Conservation (phyloP, 495 filamentous ascomycete species). For the Aspergillus sclerotiicarbonarius region DNA sequence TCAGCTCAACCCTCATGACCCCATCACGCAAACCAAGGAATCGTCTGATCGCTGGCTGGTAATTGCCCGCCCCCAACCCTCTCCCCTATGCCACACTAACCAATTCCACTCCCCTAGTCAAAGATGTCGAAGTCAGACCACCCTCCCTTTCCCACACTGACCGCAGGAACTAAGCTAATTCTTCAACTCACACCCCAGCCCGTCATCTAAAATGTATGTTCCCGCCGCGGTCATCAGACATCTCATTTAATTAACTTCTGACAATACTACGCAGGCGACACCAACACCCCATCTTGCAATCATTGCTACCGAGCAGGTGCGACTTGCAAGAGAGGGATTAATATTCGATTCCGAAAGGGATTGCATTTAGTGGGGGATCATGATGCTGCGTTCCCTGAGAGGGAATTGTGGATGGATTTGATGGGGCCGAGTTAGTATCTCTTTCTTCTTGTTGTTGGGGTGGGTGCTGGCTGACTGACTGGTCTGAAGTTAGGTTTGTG, state of each 20-base stretch:
- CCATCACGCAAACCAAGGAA: conserved; percentile 3
- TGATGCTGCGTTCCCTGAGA: conserved; percentile 19
- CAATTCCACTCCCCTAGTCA: neutral
- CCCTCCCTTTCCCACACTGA: too few relatives aligned
- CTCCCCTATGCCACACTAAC: neutral
- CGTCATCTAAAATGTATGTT: conserved; percentile 32
- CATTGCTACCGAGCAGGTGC: conserved; percentile 21
- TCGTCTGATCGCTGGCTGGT: conserved; percentile 15
- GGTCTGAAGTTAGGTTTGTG: neutral
- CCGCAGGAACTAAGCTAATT: too few relatives aligned
- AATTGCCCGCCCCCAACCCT: neutral
- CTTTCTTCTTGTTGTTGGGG: neutral
- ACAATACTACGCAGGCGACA: conserved; percentile 17
- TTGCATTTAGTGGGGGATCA: conserved; percentile 14
- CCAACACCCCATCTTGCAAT: conserved; percentile 14
- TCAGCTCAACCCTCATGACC: conserved; percentile 2
- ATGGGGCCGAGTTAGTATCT: conserved; percentile 18
- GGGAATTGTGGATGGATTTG: conserved; percentile 18
- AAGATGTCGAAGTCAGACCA: too few relatives aligned
- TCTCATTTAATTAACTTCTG: neutral
- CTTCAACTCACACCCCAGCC: too few relatives aligned
- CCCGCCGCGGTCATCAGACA: neutral
- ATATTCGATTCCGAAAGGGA: conserved; percentile 26
- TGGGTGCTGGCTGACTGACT: conserved; percentile 1
- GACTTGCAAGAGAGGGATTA: conserved; percentile 23